These are phyloP conservation scores for Leccinellum rugosiceps DNA, from an alignment of 768 basidiomycete species.

Conservation along the genomic window DNA sequence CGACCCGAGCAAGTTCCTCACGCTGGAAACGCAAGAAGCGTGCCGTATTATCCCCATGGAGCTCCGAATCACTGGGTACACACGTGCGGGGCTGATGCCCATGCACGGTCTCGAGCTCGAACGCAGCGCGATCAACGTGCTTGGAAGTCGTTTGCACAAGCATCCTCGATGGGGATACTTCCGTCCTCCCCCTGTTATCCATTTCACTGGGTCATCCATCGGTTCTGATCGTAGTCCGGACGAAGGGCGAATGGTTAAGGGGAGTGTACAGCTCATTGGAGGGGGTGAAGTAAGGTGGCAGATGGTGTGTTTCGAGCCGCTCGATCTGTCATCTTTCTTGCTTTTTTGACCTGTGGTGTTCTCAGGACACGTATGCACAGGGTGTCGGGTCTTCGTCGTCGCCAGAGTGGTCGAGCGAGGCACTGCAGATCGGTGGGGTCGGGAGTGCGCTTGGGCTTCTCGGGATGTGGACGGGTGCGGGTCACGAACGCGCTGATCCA, in stretches of 20 bases:
- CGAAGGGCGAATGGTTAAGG: constrained; percentile 36
- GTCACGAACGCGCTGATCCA: constrained; percentile 43
- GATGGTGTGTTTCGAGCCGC: constrained; percentile 33
- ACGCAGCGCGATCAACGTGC: constrained; percentile 14
- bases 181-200: constrained; percentile 47
- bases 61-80: constrained; percentile 41
- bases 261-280: constrained; percentile 46
- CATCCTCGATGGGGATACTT: constrained; percentile 9
- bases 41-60: constrained; percentile 53
- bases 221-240: constrained; percentile 36
- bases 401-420: constrained; percentile 53
- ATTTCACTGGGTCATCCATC: constrained; percentile 43
- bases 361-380: constrained; percentile 25
- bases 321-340: neutral
- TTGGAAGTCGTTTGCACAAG: neutral
- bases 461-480: constrained; percentile 54
- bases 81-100: constrained; percentile 23
- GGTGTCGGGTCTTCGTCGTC: constrained; percentile 21
- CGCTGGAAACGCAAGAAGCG: constrained; percentile 38
- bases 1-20: constrained; percentile 28
- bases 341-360: constrained; percentile 1
- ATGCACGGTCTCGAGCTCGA: constrained; percentile 8
- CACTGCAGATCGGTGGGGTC: constrained; percentile 53
- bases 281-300: constrained; percentile 53
- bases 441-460: constrained; percentile 52